Percentiles rank a stretch among this genome's conserved stretches.
phyloP scores from a whole-genome alignment of 2,329 filamentous ascomycete species.

The Colletotrichum liaoningense region DNA sequence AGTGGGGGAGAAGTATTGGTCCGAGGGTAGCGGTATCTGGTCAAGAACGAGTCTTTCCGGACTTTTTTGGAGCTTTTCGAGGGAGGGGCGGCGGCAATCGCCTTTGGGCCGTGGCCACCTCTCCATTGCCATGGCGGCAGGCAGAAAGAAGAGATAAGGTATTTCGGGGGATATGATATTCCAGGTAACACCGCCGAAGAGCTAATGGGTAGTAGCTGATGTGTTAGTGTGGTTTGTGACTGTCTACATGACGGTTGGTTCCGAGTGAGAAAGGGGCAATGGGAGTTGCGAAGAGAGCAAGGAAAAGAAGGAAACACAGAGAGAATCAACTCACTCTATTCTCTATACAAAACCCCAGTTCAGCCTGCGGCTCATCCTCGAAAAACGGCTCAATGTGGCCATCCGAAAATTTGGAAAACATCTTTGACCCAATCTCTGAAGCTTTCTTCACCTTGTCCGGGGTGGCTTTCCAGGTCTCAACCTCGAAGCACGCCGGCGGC shows the following conservation, averaged over 20 bases:
- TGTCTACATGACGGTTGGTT: neutral
- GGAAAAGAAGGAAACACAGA: neutral
- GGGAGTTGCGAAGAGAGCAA: neutral
- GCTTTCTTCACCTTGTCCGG: neutral
- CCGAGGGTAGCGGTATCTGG: neutral
- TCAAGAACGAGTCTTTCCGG: neutral
- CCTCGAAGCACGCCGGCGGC: neutral
- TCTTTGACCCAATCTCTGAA: neutral
- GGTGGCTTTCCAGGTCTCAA: neutral
- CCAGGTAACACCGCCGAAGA: constrained; percentile 22
- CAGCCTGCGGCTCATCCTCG: neutral
- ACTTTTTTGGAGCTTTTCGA: neutral
- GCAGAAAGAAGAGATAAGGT: constrained; percentile 6
- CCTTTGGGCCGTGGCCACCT: constrained; percentile 10
- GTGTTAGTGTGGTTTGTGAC: neutral
- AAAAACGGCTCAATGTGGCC: neutral
- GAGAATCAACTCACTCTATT: neutral
- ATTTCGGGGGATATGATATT: neutral
- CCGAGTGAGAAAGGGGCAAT: neutral
- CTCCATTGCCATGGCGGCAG: neutral
- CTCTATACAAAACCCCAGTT: neutral
- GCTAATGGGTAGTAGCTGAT: neutral
- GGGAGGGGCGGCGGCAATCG: neutral
- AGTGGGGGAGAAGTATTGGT: neutral
- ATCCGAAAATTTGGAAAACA: neutral